These are phyloP conservation scores for Boletus huronensis DNA, from an alignment of 768 basidiomycete species.

Conservation along the genomic window DNA sequence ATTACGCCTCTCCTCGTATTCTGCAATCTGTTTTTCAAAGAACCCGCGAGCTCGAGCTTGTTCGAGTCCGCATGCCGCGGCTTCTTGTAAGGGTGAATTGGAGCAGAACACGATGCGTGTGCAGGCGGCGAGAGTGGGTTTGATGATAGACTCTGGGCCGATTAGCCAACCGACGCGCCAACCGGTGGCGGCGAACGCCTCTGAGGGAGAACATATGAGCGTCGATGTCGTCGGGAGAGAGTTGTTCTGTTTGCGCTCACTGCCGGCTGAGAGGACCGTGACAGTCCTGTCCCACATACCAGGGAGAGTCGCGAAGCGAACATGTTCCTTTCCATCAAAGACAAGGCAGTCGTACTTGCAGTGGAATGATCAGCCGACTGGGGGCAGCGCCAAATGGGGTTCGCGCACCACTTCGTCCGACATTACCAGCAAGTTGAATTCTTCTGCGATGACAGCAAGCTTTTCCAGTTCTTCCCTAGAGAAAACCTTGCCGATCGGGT, in stretches of 20 bases:
- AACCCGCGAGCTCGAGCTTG: slow-evolving; percentile 67
- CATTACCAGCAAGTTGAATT: slow-evolving; percentile 90
- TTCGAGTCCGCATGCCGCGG: slow-evolving; percentile 86
- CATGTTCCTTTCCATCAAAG: slow-evolving; percentile 83
- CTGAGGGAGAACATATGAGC: slow-evolving; percentile 37
- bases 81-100: slow-evolving; percentile 94
- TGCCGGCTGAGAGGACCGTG: slow-evolving; percentile 93
- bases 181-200: slow-evolving; percentile 95
- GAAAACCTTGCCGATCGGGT: slow-evolving; percentile 98
- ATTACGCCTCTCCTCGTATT: slow-evolving; percentile 77
- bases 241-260: slow-evolving; percentile 41
- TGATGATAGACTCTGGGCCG: slow-evolving; percentile 77
- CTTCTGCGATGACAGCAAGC: slow-evolving; percentile 84
- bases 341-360: slow-evolving; percentile 88
- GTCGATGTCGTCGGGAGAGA: neutral
- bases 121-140: slow-evolving; percentile 82
- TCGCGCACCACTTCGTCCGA: slow-evolving; percentile 89
- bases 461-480: slow-evolving; percentile 74
- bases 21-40: slow-evolving; percentile 69
- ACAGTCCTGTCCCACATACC: slow-evolving; percentile 99
- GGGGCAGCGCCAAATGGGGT: neutral
- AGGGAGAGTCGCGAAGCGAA: slow-evolving; percentile 90
- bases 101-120: slow-evolving; percentile 95
- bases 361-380: neutral
- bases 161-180: slow-evolving; percentile 98